Percentiles rank a stretch among this genome's conserved stretches.
Conservation (phyloP, 163 green algal species). For the Volvox carteri region DNA sequence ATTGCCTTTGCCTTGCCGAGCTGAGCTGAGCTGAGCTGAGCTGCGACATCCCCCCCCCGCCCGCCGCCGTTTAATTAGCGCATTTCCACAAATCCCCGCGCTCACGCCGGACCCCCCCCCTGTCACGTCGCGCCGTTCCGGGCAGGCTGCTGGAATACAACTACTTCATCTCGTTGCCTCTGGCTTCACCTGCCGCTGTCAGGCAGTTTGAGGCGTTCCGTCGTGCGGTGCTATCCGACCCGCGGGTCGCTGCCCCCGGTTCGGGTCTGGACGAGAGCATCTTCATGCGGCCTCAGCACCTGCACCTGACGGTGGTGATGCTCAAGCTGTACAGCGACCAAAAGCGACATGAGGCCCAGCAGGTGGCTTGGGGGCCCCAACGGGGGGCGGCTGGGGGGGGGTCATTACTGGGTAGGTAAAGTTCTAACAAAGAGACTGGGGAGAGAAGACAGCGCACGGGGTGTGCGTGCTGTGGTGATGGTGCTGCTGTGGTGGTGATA, state of each 20-base stretch:
- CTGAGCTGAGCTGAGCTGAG: too few species aligned
- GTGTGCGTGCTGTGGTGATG: too few species aligned
- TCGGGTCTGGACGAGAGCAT: slow-evolving; percentile 34
- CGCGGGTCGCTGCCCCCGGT: slow-evolving; percentile 3
- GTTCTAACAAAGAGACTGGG: too few species aligned
- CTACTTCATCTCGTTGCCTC: slow-evolving; percentile 67
- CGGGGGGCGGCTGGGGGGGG: not conserved
- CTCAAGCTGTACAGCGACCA: slow-evolving; percentile 75
- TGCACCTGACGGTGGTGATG: slow-evolving; percentile 74
- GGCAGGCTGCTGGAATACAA: slow-evolving; percentile 69
- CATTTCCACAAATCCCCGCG: too few species aligned
- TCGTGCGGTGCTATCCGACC: slow-evolving; percentile 13
- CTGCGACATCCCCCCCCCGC: too few species aligned
- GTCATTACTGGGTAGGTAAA: too few species aligned
- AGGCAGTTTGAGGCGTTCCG: slow-evolving; percentile 55
- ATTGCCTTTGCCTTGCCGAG: too few species aligned
- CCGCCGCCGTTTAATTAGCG: too few species aligned
- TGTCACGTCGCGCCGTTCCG: not conserved
- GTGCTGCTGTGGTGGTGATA: too few species aligned
- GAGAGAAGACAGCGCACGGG: too few species aligned
- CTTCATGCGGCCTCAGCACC: slow-evolving; percentile 57
- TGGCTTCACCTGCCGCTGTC: slow-evolving; percentile 45
- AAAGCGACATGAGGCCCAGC: slow-evolving; percentile 41
- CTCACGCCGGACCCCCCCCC: too few species aligned
- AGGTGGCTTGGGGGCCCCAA: not conserved